A percentile compares a stretch with the other conserved stretches of the same genome.
These are phyloP conservation scores for Metroxylon sagu DNA, from an alignment of 176 grass and related monocot species.

Conservation along the genomic window DNA sequence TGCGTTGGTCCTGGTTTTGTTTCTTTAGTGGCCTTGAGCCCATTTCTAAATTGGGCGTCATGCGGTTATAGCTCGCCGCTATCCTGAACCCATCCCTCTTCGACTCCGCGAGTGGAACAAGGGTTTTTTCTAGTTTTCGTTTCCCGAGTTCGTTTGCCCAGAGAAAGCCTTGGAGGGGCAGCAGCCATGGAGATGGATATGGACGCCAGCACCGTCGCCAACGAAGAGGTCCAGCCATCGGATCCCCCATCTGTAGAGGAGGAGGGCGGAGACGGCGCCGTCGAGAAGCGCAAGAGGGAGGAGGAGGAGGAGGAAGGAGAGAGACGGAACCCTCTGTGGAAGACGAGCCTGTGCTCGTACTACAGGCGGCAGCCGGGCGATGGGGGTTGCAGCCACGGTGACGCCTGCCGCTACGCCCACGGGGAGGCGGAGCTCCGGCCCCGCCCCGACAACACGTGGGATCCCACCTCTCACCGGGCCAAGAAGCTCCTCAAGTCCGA, in stretches of 20 bases:
- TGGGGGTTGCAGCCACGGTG: constrained; percentile 67
- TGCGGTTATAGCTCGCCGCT: too few species aligned
- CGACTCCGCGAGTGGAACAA: too few species aligned
- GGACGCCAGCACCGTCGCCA: too few species aligned
- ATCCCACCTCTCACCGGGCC: constrained; percentile 64
- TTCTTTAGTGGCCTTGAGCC: too few species aligned
- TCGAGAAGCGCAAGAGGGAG: constrained; percentile 64
- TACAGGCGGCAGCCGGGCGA: constrained; percentile 33
- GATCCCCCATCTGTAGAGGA: neutral
- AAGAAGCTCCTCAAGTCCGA: constrained; percentile 39
- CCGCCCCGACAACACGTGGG: constrained; percentile 72
- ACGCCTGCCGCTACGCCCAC: constrained; percentile 73
- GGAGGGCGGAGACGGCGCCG: neutral
- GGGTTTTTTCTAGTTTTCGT: too few species aligned
- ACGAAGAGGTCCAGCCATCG: too few species aligned
- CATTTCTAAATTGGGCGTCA: too few species aligned
- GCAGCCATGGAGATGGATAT: too few species aligned
- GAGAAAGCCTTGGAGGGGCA: too few species aligned
- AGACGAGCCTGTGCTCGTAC: constrained; percentile 90
- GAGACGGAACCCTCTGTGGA: constrained; percentile 44
- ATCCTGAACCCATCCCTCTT: too few species aligned
- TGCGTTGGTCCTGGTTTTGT: too few species aligned
- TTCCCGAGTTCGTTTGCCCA: too few species aligned
- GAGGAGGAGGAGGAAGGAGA: constrained; percentile 2
- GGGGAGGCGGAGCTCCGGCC: constrained; percentile 77